phyloP scores from a whole-genome alignment of 164 flowering plant species.

The Nelumbo lutea region DNA sequence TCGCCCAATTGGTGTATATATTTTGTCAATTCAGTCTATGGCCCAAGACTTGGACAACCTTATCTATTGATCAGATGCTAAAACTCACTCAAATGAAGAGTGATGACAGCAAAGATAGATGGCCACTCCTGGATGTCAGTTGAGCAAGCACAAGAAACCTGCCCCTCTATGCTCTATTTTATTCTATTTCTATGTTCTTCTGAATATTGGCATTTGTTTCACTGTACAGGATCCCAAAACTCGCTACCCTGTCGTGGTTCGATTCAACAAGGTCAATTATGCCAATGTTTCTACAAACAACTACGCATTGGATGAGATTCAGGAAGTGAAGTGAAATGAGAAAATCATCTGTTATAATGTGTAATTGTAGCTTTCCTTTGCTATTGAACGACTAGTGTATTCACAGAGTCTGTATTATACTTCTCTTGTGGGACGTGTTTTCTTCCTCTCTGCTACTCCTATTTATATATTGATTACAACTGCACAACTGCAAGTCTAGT shows the following conservation, averaged over 20 bases:
- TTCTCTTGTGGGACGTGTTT: not conserved
- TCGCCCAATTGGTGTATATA: no score
- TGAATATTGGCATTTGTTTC: not conserved
- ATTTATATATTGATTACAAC: not conserved
- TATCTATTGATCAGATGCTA: no score
- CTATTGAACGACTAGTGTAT: not conserved
- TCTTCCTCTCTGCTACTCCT: not conserved
- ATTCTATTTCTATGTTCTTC: not conserved
- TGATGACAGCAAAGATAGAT: no score
- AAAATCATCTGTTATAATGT: not conserved
- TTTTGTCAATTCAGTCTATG: no score
- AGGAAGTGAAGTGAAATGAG: slow-evolving; percentile 29
- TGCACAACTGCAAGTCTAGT: not conserved
- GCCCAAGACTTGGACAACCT: no score
- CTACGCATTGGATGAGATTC: slow-evolving; percentile 91
- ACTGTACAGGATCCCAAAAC: slow-evolving; percentile 70
- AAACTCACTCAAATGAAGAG: no score
- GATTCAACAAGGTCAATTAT: slow-evolving; percentile 90
- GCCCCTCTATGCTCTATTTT: no score
- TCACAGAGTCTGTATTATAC: not conserved
- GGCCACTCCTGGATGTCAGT: no score
- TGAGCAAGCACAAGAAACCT: no score
- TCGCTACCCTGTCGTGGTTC: slow-evolving; percentile 90
- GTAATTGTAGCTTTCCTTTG: not conserved
- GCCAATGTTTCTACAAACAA: slow-evolving; percentile 94